phyloP scores from a whole-genome alignment of 352 stramenopile genomes.

The Phytophthora vignae region DNA sequence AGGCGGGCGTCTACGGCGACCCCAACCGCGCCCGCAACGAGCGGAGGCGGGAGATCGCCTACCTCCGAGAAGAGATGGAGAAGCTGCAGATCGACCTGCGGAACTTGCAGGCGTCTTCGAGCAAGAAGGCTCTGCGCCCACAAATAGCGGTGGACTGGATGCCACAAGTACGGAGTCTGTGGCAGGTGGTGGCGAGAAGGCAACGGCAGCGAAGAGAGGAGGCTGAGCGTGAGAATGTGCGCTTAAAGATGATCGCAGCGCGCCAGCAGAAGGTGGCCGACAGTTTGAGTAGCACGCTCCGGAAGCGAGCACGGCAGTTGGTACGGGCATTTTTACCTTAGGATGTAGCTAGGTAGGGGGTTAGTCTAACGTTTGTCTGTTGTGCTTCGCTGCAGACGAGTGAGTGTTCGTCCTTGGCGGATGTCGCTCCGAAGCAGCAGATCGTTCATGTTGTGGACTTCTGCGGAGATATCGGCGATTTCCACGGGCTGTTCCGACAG shows the following conservation, averaged over 20 bases:
- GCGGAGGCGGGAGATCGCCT: conserved; percentile 44
- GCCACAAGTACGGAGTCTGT: conserved; percentile 24
- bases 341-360: no score
- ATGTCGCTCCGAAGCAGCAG: not conserved
- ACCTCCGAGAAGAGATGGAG: conserved; percentile 41
- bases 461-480: conserved; percentile 17
- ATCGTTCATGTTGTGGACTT: conserved; percentile 19
- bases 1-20: conserved; percentile 30
- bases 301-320: conserved; percentile 17
- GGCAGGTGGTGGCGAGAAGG: conserved; percentile 30
- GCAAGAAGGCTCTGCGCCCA: not conserved
- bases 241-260: conserved; percentile 42
- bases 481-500: conserved; percentile 26
- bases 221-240: conserved; percentile 36
- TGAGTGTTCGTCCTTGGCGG: conserved; percentile 11
- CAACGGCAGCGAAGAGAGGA: conserved; percentile 21
- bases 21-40: conserved; percentile 42
- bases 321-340: not conserved
- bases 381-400: conserved; percentile 4
- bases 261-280: conserved; percentile 38
- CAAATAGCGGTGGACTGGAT: not conserved
- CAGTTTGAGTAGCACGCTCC: conserved; percentile 1
- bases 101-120: conserved; percentile 9
- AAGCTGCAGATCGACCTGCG: conserved; percentile 43
- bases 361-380: not conserved